phyloP scores from a whole-genome alignment of 345 rosid species.

The Moringa oleifera region DNA sequence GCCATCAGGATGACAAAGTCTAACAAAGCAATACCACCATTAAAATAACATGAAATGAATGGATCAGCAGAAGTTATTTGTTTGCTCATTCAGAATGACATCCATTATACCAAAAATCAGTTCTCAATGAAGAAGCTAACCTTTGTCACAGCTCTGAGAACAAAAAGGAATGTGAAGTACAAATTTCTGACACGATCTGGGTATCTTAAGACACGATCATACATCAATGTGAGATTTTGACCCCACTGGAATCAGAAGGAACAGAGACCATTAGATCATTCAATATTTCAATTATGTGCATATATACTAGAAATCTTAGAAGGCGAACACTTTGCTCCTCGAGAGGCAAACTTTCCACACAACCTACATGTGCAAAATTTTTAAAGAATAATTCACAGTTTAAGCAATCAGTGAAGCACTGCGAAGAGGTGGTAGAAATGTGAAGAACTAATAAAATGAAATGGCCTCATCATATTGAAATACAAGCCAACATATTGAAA shows the following conservation, averaged over 20 bases:
- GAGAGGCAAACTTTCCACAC: not conserved
- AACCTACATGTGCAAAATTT: not conserved
- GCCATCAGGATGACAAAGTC: not conserved
- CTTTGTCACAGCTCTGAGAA: conserved; percentile 85
- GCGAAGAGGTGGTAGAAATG: no score
- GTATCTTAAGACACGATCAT: conserved; percentile 75
- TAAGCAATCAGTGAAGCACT: no score
- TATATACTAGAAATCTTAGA: not conserved
- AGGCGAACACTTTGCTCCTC: not conserved
- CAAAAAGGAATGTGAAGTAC: conserved; percentile 90
- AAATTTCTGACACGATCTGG: conserved; percentile 86
- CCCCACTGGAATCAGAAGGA: conserved; percentile 73
- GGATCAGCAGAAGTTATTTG: no score
- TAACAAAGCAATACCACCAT: not conserved
- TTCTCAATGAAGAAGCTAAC: conserved; percentile 29
- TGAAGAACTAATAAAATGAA: no score
- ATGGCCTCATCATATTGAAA: no score
- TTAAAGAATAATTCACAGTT: not conserved
- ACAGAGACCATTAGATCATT: conserved; percentile 10
- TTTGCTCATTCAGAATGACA: no score
- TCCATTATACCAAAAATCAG: no score
- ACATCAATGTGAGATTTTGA: conserved; percentile 70
- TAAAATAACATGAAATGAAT: not conserved
- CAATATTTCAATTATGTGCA: conserved; percentile 4
- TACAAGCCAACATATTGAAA: no score